Conservation (phyloP, 371 early-diverging fungal species). For the Actinomucor elegans region DNA sequence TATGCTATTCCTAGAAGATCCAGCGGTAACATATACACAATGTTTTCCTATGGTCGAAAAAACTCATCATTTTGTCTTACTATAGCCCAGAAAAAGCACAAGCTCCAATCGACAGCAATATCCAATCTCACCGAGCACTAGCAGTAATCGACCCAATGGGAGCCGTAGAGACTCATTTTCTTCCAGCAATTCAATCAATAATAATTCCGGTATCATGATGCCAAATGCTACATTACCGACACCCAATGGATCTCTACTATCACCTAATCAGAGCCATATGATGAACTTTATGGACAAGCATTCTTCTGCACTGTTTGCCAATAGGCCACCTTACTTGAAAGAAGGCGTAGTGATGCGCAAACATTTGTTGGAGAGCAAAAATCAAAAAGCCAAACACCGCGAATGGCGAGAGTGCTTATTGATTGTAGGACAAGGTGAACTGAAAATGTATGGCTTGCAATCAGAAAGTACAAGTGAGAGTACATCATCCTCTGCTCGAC, state of each 20-base stretch:
- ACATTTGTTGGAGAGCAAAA: conserved; percentile 75
- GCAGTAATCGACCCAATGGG: neutral
- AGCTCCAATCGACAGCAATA: conserved; percentile 14
- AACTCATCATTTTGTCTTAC: no score
- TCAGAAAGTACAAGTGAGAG: conserved; percentile 1
- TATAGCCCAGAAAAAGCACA: conserved; percentile 30
- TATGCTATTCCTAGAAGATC: conserved; percentile 27
- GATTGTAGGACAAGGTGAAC: conserved; percentile 71
- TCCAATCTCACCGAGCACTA: neutral
- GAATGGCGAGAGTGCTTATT: conserved; percentile 85
- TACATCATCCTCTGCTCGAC: conserved; percentile 36
- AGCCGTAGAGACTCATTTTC: conserved; percentile 17
- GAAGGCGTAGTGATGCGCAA: conserved; percentile 87
- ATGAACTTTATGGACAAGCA: conserved; percentile 26
- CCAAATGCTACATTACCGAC: conserved; percentile 10
- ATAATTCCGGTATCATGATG: neutral
- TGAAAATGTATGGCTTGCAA: conserved; percentile 77
- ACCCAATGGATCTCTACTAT: conserved; percentile 6
- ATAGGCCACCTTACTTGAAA: conserved; percentile 52
- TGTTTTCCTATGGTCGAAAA: no score
- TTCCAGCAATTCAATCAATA: conserved; percentile 18
- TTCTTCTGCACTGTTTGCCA: conserved; percentile 22
- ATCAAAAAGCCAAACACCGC: conserved; percentile 79
- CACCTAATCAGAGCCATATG: conserved; percentile 22
- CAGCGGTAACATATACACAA: conserved; percentile 18